A percentile compares a stretch with the other conserved stretches of the same genome.
Conservation (phyloP, 1,284 basidiomycete species). For the Rhodotorula glutinis region DNA sequence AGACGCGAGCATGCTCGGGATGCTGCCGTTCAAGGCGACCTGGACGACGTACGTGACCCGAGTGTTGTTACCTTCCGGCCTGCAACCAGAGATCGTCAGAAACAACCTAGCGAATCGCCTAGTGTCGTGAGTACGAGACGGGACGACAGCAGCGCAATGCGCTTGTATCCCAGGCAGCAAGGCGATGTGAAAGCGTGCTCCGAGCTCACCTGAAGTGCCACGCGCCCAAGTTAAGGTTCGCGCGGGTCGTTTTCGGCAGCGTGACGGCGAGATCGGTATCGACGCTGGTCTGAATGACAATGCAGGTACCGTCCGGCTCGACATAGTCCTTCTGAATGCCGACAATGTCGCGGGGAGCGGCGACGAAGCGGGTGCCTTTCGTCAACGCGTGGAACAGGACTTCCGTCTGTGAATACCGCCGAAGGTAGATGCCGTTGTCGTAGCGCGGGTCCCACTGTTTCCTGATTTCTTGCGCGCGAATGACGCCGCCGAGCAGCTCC, state of each 20-base stretch:
- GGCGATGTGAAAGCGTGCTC: too few species aligned
- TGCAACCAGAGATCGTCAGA: background rate
- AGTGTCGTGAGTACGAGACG: too few species aligned
- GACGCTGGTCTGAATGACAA: constrained; percentile 29
- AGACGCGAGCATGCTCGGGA: constrained; percentile 14
- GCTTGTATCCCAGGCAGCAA: too few species aligned
- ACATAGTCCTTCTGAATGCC: constrained; percentile 29
- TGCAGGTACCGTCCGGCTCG: constrained; percentile 14
- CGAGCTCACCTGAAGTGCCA: constrained; percentile 24
- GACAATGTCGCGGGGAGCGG: constrained; percentile 33
- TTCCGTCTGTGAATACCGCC: constrained; percentile 11
- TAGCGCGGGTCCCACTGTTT: constrained; percentile 34
- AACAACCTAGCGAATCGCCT: background rate
- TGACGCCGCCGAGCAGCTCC: constrained; percentile 29
- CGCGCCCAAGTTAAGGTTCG: constrained; percentile 27
- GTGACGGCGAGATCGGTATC: constrained; percentile 17
- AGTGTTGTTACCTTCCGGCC: constrained; percentile 4
- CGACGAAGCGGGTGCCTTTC: constrained; percentile 30
- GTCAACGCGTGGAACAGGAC: constrained; percentile 30
- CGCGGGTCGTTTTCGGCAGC: constrained; percentile 32
- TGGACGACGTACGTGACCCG: constrained; percentile 25
- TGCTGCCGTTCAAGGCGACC: constrained; percentile 17
- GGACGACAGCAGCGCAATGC: too few species aligned
- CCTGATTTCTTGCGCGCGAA: constrained; percentile 29
- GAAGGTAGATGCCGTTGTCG: constrained; percentile 24